Percentiles rank a stretch among this genome's conserved stretches.
Evolutionary conservation across 1,284 basidiomycete species (phyloP).

Genomic region (Apiotrichum veenhuisii): DNA sequence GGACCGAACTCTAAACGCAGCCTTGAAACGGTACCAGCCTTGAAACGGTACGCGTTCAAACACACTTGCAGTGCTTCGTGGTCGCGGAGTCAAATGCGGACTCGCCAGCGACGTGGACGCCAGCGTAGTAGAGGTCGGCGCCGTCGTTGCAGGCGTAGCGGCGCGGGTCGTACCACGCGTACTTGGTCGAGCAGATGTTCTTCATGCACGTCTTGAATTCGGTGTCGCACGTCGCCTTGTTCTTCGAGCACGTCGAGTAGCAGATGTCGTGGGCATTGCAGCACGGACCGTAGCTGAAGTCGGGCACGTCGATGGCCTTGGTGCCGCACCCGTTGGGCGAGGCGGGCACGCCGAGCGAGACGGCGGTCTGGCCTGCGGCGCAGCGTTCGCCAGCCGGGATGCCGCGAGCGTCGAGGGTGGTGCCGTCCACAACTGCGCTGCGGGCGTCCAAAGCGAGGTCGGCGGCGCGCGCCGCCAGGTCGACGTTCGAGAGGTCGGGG

Average conservation of each 20-base stretch:
- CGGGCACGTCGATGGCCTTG: background rate
- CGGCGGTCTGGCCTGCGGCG: background rate
- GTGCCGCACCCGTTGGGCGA: constrained; percentile 1
- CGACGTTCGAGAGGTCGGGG: background rate
- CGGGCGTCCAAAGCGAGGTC: background rate
- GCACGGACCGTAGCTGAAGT: background rate
- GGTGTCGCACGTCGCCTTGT: background rate
- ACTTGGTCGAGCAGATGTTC: background rate
- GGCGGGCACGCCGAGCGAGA: background rate
- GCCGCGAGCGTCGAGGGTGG: background rate
- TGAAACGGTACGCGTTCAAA: background rate
- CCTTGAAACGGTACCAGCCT: no score
- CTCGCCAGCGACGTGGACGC: background rate
- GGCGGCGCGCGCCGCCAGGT: no score
- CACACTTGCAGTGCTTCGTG: constrained; percentile 1
- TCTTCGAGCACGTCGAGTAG: background rate
- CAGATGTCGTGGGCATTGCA: constrained; percentile 1
- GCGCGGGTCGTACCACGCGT: background rate
- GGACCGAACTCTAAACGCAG: no score
- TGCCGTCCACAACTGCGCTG: no score
- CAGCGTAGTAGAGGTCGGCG: background rate
- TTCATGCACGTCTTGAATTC: background rate
- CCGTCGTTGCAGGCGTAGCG: background rate
- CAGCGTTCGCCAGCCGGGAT: background rate
- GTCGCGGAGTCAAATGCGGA: background rate